phyloP scores from a whole-genome alignment of 1,139 yeast species.

The Geotrichum klebahnii region DNA sequence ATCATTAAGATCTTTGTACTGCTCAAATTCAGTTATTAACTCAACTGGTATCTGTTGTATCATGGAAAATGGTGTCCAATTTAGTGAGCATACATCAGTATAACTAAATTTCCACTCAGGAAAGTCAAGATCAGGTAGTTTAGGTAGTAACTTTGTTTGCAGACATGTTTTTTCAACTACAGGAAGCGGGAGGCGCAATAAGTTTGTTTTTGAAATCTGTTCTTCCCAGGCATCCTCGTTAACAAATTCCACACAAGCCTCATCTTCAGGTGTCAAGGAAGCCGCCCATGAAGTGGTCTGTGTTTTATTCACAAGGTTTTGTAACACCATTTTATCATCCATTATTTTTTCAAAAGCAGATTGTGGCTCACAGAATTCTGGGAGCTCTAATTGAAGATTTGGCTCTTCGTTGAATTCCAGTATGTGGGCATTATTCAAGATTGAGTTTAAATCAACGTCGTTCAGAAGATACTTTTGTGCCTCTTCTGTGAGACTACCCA shows the following conservation, averaged over 20 bases:
- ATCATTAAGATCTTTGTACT: neutral
- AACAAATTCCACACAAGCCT: neutral
- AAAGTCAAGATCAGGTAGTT: slow-evolving; percentile 10
- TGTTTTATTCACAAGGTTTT: neutral
- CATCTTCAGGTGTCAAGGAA: neutral
- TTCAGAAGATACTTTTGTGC: neutral
- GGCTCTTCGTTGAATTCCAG: neutral
- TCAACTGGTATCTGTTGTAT: neutral
- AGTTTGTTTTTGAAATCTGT: slow-evolving; percentile 6
- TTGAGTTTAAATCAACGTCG: neutral
- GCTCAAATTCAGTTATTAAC: neutral
- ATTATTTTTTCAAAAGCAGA: neutral
- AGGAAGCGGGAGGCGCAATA: slow-evolving; percentile 17
- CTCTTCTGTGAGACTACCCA: neutral
- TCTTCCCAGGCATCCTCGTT: slow-evolving; percentile 9
- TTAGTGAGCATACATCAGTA: slow-evolving; percentile 10
- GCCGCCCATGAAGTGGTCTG: neutral
- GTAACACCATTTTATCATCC: neutral
- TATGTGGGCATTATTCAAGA: neutral
- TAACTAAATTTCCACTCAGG: slow-evolving; percentile 20
- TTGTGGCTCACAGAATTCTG: slow-evolving; percentile 6
- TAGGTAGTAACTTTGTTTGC: neutral
- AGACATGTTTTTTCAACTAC: neutral
- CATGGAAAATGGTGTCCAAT: slow-evolving; percentile 21
- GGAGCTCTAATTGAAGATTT: slow-evolving; percentile 2